Evolutionary conservation across 2,329 filamentous ascomycete genomes (phyloP).

Genomic region (Hirsutella rhossiliensis): DNA sequence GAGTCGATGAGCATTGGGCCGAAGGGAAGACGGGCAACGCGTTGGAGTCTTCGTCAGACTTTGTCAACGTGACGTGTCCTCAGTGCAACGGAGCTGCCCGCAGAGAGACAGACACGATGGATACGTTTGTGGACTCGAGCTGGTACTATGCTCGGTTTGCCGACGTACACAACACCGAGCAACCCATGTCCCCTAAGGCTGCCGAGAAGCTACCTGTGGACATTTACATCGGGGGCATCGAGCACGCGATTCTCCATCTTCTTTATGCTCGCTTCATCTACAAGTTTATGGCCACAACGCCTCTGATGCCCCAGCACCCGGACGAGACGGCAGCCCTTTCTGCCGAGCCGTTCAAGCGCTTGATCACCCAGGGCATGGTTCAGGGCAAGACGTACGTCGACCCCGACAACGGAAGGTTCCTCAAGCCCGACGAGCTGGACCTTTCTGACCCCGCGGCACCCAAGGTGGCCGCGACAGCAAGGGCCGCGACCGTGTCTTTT

Average conservation of each 20-base stretch:
- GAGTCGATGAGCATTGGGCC: slow-evolving; percentile 55
- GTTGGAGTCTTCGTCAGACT: slow-evolving; percentile 57
- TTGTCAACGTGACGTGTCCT: slow-evolving; percentile 66
- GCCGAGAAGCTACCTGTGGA: slow-evolving; percentile 62
- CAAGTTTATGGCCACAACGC: slow-evolving; percentile 60
- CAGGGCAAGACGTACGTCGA: slow-evolving; percentile 76
- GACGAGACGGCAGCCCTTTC: slow-evolving; percentile 22
- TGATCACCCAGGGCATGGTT: slow-evolving; percentile 88
- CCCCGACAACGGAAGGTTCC: slow-evolving; percentile 61
- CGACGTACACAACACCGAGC: slow-evolving; percentile 52
- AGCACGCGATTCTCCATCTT: slow-evolving; percentile 83
- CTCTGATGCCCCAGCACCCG: slow-evolving; percentile 29
- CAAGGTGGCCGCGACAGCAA: slow-evolving; percentile 48
- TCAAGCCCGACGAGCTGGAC: slow-evolving; percentile 66
- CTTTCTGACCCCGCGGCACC: slow-evolving; percentile 42
- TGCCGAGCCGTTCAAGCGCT: slow-evolving; percentile 68
- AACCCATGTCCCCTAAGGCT: slow-evolving; percentile 49
- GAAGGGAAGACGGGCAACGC: slow-evolving; percentile 64
- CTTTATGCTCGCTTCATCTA: slow-evolving; percentile 85
- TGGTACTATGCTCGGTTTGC: slow-evolving; percentile 84
- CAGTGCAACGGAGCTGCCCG: slow-evolving; percentile 58
- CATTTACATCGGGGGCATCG: slow-evolving; percentile 79
- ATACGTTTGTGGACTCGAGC: slow-evolving; percentile 90
- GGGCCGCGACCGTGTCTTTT: slow-evolving; percentile 49
- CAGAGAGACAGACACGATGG: slow-evolving; percentile 89